Evolutionary conservation across 1,284 basidiomycete species (phyloP), one percentile per base, ranked within the genome.

Genomic region (Ceratobasidium sp.): DNA sequence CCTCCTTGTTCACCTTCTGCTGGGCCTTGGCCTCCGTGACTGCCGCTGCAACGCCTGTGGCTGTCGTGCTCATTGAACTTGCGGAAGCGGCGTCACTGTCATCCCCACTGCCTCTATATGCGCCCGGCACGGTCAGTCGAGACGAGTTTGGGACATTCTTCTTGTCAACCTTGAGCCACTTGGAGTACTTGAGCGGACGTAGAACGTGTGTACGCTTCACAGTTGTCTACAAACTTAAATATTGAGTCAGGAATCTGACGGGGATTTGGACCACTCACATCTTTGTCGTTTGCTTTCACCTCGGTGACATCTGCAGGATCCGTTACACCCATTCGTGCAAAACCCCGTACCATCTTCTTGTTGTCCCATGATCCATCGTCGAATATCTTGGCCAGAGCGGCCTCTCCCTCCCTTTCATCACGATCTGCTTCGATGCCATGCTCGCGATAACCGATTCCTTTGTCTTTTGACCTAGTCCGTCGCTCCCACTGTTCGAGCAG

Each of bases 281-380:
- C 68, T 51, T 58, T 61, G 79, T 78, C 78, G 31, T 49, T 71
- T 22, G 24, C 72, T 51, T 65, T 61, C 8, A 24, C 65, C 64
- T 80, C 81, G 5, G 82, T 58, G 27, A 76, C 51, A 46, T 76
- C 75, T 11, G 79, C 79, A 7, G 81, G 79, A 4, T 84, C 82
- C 1, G 81, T 77, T 2, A 81, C 78, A 1, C 86, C 87, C 81
- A 94, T 82, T 76, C 87, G 84, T 2, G 90, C 90, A 81, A 93
- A 94, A 74, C 86, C 87, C 73, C 85, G 82, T 56, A 94, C 88
- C 92, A 94, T 94, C 84, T 93, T 94, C 65, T 80, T 81, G 61
- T 83, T 84, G 79, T 94, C 93, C 89, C 91, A 93, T 76, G 79
- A 84, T 14, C 85, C 88, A 61, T 83, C 85, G 75, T 78, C 79